These are phyloP conservation scores for Brassica balearica DNA, from an alignment of 441 rosid species.

Conservation along the genomic window DNA sequence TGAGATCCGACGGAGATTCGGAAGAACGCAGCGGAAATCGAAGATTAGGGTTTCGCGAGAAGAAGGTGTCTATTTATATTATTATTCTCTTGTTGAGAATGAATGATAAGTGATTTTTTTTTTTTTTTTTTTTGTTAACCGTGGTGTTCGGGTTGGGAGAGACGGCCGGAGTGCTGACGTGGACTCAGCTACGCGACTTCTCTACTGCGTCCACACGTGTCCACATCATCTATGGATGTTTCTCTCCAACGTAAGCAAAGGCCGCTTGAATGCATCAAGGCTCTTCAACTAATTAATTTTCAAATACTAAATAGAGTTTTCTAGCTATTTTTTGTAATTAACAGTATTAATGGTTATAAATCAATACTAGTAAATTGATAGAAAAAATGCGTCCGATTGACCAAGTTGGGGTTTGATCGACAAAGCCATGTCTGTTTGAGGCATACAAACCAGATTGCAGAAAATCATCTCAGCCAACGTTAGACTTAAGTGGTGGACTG, in stretches of 20 bases:
- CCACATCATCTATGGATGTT: not conserved
- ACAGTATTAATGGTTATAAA: not conserved
- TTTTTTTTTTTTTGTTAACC: constrained; percentile 3
- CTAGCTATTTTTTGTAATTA: not conserved
- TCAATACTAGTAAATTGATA: not conserved
- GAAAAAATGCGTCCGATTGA: too few relatives aligned
- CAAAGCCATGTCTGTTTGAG: too few relatives aligned
- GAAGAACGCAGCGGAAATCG: constrained; percentile 26
- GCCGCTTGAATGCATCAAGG: constrained; percentile 10
- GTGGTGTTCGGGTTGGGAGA: constrained; percentile 29
- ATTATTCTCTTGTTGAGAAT: not conserved
- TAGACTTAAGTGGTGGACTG: too few relatives aligned
- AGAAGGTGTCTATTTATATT: constrained; percentile 10
- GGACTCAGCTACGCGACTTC: constrained; percentile 26
- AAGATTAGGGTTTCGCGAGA: constrained; percentile 39
- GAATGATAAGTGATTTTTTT: not conserved
- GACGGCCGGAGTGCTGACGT: constrained; percentile 37
- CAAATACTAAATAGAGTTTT: not conserved
- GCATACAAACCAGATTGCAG: too few relatives aligned
- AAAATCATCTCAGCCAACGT: too few relatives aligned
- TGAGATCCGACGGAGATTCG: constrained; percentile 22
- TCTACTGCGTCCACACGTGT: constrained; percentile 33
- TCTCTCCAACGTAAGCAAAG: not conserved
- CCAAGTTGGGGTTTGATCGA: too few relatives aligned
- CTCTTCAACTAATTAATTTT: not conserved